Evolutionary conservation across 148 eudicot species (phyloP), one percentile per base, ranked within the genome.

Genomic region (Camellia japonica): DNA sequence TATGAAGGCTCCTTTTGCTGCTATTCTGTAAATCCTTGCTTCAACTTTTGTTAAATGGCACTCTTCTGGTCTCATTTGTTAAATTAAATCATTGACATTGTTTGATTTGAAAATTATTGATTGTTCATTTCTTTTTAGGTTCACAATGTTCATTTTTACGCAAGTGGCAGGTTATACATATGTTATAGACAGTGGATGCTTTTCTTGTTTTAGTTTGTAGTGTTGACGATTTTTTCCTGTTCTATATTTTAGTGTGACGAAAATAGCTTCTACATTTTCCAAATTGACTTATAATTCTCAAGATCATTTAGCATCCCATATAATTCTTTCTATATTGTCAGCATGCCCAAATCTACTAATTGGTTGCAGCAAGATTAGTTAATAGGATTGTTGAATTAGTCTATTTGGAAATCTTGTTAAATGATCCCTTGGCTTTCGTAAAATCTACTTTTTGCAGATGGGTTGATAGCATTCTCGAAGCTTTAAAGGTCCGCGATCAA

Each of bases 391-490:
- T 13, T 19, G 60, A 23, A 38, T 54, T 56, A 30, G 46, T 73
- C 47, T 67, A 18, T 41, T 55, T 2, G 23, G 18, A 67, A 23
- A 73, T 61, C 77, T 67, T 44, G 52, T 42, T 19, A 42, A 76
- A 41, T 46, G 20, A 78, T 79, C 61, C 38, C 61, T 54, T 14
- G 23, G 38, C 47, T 64, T 10, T 2, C 18, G 0, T 30, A 38
- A 47, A 12, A 68, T 49, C 52, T 30, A 4, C 23, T 51, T 43
- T 14, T 62, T 74, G 70, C 94, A 94, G 97, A 81, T 94, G 98
- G 98, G 89, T 93, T 19, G 59, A 83, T 51, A 89, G 94, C 85
- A 91, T 94, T 80, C 85, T 90, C 58, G 98, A 94, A 84, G 98
- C 97, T 71, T 78, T 94, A 64, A 83, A 75, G 78, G 87, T 86